Base-by-base conservation (phyloP, 106 monocot genomes). In the Apostasia shenzhenica region DNA sequence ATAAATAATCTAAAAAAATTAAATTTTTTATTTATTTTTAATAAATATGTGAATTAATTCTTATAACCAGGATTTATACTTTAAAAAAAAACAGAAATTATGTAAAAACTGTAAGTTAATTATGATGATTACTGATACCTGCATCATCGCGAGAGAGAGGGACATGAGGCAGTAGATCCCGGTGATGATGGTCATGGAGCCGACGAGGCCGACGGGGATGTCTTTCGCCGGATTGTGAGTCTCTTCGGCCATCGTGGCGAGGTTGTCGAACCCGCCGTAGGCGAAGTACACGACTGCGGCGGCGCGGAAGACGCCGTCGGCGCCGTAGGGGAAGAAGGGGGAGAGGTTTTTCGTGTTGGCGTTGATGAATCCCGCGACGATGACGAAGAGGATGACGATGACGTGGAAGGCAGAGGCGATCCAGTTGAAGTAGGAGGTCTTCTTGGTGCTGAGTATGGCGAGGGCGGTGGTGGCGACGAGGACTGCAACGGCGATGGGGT, bases 231-330 rank as follows among this genome's bases (percentile, higher is more conserved):
- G 78, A 63, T 85, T 81, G 63, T 57, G 70, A 49, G 85, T 85
- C 75, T 85, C 85, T 77, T 81, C 85, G 4, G 85, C 85, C 81
- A 85, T 78, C 44, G 81, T 85, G 48, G 81, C 77, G 41, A 81
- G 69, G 77, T 69, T 75, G 78, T 85, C 85, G 74, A 85, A 85
- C 14, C 85, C 85, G 3, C 72, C 77, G 81, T 81, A 85, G 45
- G 85, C 65, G 77, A 77, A 85, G 72, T 67, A 85, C 61, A 85
- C 75, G 26, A 85, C 75, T 2, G 68, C 78, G 3, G 85, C 74
- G 2, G 71, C 77, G 44, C 46, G 63, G 57, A 85, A 67, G 3
- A 78, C 75, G 7, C 85, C 85, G 26, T 55, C 54, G 48, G 59
- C 78, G 2, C 85, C 85, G 72, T 57, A 75, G 11, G 85, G 81